phyloP scores from a whole-genome alignment of 78 protist genomes.

The Monosiga brevicollis region DNA sequence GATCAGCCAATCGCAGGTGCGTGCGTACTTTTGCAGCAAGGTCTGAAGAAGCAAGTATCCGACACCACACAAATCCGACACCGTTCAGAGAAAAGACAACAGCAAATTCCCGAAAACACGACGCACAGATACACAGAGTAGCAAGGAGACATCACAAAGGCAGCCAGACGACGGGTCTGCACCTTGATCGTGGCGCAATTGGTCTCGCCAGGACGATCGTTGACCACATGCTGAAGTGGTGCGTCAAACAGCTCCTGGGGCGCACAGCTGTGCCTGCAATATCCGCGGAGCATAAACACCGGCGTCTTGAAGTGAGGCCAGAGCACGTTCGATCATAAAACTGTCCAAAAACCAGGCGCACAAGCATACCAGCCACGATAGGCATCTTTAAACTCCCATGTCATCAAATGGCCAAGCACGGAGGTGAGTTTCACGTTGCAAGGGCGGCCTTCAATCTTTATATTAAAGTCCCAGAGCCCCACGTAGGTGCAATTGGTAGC shows the following conservation, averaged over 20 bases:
- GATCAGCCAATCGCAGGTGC: constrained; percentile 43
- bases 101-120: too few species aligned
- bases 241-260: constrained; percentile 64
- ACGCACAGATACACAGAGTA: too few species aligned
- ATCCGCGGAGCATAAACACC: too few species aligned
- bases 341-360: too few species aligned
- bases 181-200: too few species aligned
- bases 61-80: too few species aligned
- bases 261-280: too few species aligned
- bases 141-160: too few species aligned
- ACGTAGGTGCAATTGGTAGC: constrained; percentile 30
- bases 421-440: constrained; percentile 72
- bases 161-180: not conserved
- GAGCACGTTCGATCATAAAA: too few species aligned
- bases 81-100: too few species aligned
- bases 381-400: constrained; percentile 41
- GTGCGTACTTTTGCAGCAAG: constrained; percentile 25
- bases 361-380: constrained; percentile 41
- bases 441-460: constrained; percentile 8
- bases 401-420: constrained; percentile 84
- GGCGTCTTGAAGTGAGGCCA: too few species aligned
- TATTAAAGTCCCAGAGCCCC: constrained; percentile 49
- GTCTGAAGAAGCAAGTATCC: too few species aligned
- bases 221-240: constrained; percentile 37
- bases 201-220: not conserved